Base-by-base conservation (phyloP, 148 eudicot genomes). In the Drosera capensis region DNA sequence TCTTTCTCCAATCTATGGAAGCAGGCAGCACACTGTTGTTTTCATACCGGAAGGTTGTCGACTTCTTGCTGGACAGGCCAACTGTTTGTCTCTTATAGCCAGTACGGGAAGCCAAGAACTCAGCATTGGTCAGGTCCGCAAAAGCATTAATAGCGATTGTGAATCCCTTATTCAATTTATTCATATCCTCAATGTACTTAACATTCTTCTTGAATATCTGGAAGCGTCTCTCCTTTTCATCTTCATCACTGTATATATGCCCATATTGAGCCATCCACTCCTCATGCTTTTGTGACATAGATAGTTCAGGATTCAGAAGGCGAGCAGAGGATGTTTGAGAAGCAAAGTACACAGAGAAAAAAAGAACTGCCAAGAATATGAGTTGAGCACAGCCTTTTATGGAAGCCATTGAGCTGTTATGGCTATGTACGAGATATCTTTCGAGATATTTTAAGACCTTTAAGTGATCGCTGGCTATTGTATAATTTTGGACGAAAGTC, bases 1-100 rank as follows among this genome's bases (percentile, higher is more conserved):
- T 57, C 42, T 50, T 29, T 25, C 64, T 45, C 68, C 68, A 64
- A 18, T 64, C 68, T 8, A 57, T 41, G 43, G 24, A 34, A 0
- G 45, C 8, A 2, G 53, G 68, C 18, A 57, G 19, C 23, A 24
- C 13, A 20, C 36, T 28, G 35, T 30, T 30, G n/a, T n/a, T n/a
- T n/a, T n/a, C n/a, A n/a, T n/a, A n/a, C n/a, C n/a, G n/a, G n/a
- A n/a, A n/a, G n/a, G n/a, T n/a, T n/a, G n/a, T n/a, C n/a, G n/a
- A n/a, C n/a, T n/a, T n/a, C n/a, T n/a, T n/a, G n/a, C n/a, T n/a
- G n/a, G n/a, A n/a, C n/a, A n/a, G n/a, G n/a, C 35, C 17, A 44
- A 5, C 22, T 41, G 39, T 39, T 40, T 53, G 14, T 38, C 19
- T 14, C 5, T 20, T 25, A 20, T 41, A 48, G 17, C 43, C 35